phyloP scores from a whole-genome alignment of 2,329 filamentous ascomycete genomes.

The Chalaropsis thielavioides region DNA sequence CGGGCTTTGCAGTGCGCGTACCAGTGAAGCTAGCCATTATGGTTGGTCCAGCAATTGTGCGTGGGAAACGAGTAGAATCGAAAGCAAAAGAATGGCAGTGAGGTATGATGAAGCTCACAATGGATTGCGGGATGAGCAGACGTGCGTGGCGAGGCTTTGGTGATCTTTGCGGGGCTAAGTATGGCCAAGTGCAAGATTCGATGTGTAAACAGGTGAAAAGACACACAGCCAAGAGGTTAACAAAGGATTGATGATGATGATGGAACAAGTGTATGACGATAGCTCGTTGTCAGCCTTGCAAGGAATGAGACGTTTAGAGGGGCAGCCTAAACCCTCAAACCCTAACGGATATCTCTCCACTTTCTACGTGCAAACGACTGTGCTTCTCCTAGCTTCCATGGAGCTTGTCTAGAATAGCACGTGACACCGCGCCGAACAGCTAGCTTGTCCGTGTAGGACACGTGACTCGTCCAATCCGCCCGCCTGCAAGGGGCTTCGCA shows the following conservation, averaged over 20 bases:
- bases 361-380: neutral
- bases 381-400: neutral
- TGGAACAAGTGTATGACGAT: slow-evolving; percentile 8
- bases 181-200: neutral
- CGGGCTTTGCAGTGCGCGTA: neutral
- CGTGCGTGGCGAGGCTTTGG: no score
- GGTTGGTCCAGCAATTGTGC: neutral
- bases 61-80: neutral
- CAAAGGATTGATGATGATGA: neutral
- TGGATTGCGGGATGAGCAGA: no score
- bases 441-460: neutral
- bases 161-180: neutral
- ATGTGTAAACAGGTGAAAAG: neutral
- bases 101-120: neutral
- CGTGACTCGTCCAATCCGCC: neutral
- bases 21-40: slow-evolving; percentile 5
- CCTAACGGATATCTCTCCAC: neutral
- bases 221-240: neutral
- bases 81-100: neutral
- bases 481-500: neutral
- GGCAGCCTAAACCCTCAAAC: neutral
- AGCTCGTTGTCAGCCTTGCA: slow-evolving; percentile 13
- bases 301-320: neutral
- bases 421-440: slow-evolving; percentile 1
- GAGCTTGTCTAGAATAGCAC: neutral